Base-by-base conservation (phyloP, 495 filamentous ascomycete genomes). In the Acidomyces sp. region DNA sequence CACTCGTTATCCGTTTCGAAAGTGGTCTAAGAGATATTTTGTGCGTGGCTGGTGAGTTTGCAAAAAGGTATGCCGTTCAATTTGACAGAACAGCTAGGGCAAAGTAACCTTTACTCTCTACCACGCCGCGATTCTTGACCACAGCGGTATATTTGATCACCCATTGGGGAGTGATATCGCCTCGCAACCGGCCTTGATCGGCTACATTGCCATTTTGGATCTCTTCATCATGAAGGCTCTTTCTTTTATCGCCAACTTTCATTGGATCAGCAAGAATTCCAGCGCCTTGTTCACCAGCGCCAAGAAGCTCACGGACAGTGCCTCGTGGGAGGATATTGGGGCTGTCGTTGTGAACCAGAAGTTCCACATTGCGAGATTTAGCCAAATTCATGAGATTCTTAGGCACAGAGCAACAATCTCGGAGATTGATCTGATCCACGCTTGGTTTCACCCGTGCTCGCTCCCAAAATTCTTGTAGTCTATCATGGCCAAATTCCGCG, bases 41-140 rank as follows among this genome's bases (percentile, higher is more conserved):
- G n/a, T n/a, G n/a, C n/a, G n/a, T n/a, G n/a, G n/a, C n/a, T n/a
- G n/a, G n/a, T n/a, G n/a, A n/a, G n/a, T n/a, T n/a, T n/a, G n/a
- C n/a, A n/a, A n/a, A n/a, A n/a, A n/a, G n/a, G n/a, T n/a, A n/a
- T n/a, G 26, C 31, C 31, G n/a, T 25, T 37, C 20, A 43, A 7
- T 38, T 31, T 23, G 35, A 52, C 37, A 88, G 58, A 58, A 85
- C 76, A 11, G 85, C 87, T 36, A 77, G 72, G 3, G 86, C 85
- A 65, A 93, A 93, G 60, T 93, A 95, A 11, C 90, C 90, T 65
- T 96, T 96, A 55, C 90, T 93, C 70, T 99, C 90, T 37, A 99
- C 85, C 3, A 96, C 90, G 0, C 90, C 92, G n/a, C 90, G 68
- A 57, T 95, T 77, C 57, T 81, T 82, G 21, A 95, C 84, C n/a